These are phyloP conservation scores for Salinomyces thailandicus DNA, from an alignment of 2,329 filamentous ascomycete genomes.

Conservation along the genomic window DNA sequence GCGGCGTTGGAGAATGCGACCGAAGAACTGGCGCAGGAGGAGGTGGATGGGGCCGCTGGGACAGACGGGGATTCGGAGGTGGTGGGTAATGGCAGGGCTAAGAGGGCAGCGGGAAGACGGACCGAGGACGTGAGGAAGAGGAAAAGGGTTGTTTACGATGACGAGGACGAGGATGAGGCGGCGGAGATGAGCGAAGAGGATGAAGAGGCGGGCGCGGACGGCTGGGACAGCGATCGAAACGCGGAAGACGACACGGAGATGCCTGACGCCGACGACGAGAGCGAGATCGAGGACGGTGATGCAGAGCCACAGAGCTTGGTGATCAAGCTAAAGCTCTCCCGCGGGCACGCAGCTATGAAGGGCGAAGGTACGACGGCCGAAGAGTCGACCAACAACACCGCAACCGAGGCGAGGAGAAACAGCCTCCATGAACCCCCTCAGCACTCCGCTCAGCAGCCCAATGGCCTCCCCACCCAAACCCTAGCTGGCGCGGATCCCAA, in stretches of 20 bases:
- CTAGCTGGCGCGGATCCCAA: neutral
- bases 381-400: no score
- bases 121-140: slow-evolving; percentile 31
- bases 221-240: slow-evolving; percentile 54
- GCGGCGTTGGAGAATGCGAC: slow-evolving; percentile 21
- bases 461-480: neutral
- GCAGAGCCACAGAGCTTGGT: slow-evolving; percentile 50
- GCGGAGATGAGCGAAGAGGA: slow-evolving; percentile 55
- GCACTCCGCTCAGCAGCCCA: no score
- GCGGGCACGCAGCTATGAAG: no score
- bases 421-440: no score
- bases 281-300: slow-evolving; percentile 36
- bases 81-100: slow-evolving; percentile 32
- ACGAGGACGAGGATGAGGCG: slow-evolving; percentile 51
- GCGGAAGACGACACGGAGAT: slow-evolving; percentile 52
- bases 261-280: slow-evolving; percentile 37
- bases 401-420: no score
- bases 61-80: slow-evolving; percentile 39
- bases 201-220: slow-evolving; percentile 48
- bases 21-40: slow-evolving; percentile 27
- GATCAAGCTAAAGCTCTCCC: slow-evolving; percentile 51
- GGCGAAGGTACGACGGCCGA: no score
- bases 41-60: slow-evolving; percentile 24
- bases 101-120: slow-evolving; percentile 19
- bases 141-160: slow-evolving; percentile 46